Percentiles rank a stretch among this genome's conserved stretches.
Evolutionary conservation across 257 asterid genomes (phyloP).

Genomic region (Gardenia jasminoides): DNA sequence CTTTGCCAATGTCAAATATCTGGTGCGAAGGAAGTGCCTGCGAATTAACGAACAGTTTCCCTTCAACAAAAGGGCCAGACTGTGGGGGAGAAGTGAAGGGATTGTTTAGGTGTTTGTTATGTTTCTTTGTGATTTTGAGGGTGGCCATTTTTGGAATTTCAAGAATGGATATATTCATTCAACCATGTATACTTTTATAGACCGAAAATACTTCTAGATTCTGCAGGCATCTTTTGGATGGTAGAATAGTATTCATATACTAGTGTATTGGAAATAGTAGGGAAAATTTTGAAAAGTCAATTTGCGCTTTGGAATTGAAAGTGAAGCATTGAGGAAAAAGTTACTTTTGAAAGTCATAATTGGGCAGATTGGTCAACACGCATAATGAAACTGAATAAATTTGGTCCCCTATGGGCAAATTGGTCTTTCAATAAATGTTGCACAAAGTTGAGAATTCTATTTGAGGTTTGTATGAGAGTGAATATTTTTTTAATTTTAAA

Average conservation of each 20-base stretch:
- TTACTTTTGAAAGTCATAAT: too few relatives aligned
- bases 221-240: not conserved
- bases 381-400: too few relatives aligned
- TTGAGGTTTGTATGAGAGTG: too few relatives aligned
- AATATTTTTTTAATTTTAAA: too few relatives aligned
- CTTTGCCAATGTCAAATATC: slow-evolving; percentile 52
- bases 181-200: not conserved
- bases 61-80: slow-evolving; percentile 48
- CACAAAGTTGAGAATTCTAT: too few relatives aligned
- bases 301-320: too few relatives aligned
- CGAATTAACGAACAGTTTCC: slow-evolving; percentile 42
- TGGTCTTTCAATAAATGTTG: too few relatives aligned
- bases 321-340: too few relatives aligned
- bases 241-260: not conserved
- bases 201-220: not conserved
- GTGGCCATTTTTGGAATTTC: slow-evolving; percentile 38
- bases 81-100: slow-evolving; percentile 68
- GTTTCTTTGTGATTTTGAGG: slow-evolving; percentile 65
- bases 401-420: too few relatives aligned
- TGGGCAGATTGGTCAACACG: too few relatives aligned
- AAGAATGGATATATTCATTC: not conserved
- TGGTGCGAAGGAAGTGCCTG: slow-evolving; percentile 39
- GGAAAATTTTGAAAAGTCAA: too few relatives aligned
- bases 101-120: slow-evolving; percentile 79
- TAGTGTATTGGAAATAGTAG: too few relatives aligned